Evolutionary conservation across 768 basidiomycete genomes (phyloP), one percentile per base, ranked within the genome.

Genomic region (Boletus rufocinnamomeus): DNA sequence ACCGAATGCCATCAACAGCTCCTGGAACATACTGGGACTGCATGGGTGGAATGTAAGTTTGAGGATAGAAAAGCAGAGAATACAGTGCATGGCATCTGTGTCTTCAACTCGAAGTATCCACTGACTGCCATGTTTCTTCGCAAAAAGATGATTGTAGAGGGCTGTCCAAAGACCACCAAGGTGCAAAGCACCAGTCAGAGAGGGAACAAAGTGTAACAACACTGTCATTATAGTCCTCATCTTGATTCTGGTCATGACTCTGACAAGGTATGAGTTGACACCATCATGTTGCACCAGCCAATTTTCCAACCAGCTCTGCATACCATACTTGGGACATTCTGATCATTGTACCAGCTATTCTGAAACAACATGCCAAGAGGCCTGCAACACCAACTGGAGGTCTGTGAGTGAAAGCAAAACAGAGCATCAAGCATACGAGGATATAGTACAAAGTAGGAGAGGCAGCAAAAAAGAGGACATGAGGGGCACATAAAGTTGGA

Each of bases 81-180:
- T n/a, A 16, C 16, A n/a, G 69, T 86, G 63, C 63, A 95, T 95
- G 62, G 87, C 78, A 71, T 99, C 97, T 0, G 97, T 99, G 72
- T 98, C 97, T 73, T 98, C 96, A 41, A 98, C 86, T 51, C 97
- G 79, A 65, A 98, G 75, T 38, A 98, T 83, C 93, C 93, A 97
- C 66, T 88, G 88, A 2, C 96, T 96, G 3, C 84, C 86, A 17
- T 84, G 77, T 71, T 91, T 93, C 65, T 81, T 82, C 10, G 96
- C 91, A 55, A 88, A 87, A 0, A 98, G 74, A 67, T 97, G 84
- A 67, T 98, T 98, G 74, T 94, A 96, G 2, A 99, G 77, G 0
- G 95, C 97, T 54, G 95, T 98, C 19, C 97, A 78, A 16, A 99
- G 83, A 1, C 97, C 97, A 1, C 97, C 97, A 2, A 99, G 85